phyloP scores from a whole-genome alignment of 495 filamentous ascomycete genomes.

The Penicillium steckii region DNA sequence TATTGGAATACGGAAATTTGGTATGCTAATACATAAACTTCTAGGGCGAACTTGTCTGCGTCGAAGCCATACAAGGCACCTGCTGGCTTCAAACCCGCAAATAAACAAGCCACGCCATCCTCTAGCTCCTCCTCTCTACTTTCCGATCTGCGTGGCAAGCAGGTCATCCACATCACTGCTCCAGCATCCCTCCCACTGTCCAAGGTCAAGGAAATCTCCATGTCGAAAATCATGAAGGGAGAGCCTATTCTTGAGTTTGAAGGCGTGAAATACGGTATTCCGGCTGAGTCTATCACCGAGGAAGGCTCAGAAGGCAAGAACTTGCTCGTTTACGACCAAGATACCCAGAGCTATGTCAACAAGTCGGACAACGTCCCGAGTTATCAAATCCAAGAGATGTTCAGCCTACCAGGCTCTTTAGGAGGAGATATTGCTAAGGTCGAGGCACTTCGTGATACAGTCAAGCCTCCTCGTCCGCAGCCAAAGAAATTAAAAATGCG shows the following conservation, averaged over 20 bases:
- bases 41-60: constrained; percentile 21
- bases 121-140: constrained; percentile 36
- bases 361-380: constrained; percentile 36
- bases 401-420: constrained; percentile 24
- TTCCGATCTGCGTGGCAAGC: constrained; percentile 42
- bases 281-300: constrained; percentile 36
- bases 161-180: constrained; percentile 45
- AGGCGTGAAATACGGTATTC: constrained; percentile 46
- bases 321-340: constrained; percentile 37
- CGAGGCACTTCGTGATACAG: constrained; percentile 34
- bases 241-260: constrained; percentile 41
- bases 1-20: background rate
- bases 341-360: constrained; percentile 31
- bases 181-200: constrained; percentile 43
- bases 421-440: constrained; percentile 25
- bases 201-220: constrained; percentile 42
- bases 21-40: background rate
- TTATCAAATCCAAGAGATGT: constrained; percentile 47
- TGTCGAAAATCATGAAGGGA: constrained; percentile 41
- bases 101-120: constrained; percentile 33
- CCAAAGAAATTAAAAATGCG: constrained; percentile 62
- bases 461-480: constrained; percentile 49
- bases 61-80: constrained; percentile 41
- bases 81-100: constrained; percentile 39
- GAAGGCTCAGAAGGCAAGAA: constrained; percentile 31